phyloP scores from a whole-genome alignment of 1,139 yeast species.

The Schwanniomyces etchellsii region DNA sequence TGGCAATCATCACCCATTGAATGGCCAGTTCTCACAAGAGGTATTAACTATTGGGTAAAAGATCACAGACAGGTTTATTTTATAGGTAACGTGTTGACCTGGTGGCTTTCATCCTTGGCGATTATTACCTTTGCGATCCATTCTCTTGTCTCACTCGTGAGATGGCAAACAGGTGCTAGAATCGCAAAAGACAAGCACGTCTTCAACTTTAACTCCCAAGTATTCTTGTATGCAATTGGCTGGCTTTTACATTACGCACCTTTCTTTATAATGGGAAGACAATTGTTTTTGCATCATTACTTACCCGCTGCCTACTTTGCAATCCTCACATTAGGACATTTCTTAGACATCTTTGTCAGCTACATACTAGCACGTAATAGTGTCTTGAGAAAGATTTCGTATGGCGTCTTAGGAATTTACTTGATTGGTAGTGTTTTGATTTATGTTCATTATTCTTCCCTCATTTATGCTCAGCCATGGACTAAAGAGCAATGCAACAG shows the following conservation, averaged over 20 bases:
- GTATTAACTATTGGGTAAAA: conserved; percentile 90
- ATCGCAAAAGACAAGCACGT: conserved; percentile 50
- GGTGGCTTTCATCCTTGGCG: conserved; percentile 78
- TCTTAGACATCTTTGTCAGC: conserved; percentile 62
- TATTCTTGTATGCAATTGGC: conserved; percentile 65
- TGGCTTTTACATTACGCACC: conserved; percentile 86
- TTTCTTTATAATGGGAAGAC: conserved; percentile 90
- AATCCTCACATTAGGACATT: conserved; percentile 76
- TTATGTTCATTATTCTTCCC: conserved; percentile 62
- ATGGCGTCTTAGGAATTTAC: conserved; percentile 41
- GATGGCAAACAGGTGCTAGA: conserved; percentile 68
- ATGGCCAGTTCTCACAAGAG: conserved; percentile 88
- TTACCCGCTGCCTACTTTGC: conserved; percentile 89
- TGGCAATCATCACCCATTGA: conserved; percentile 85
- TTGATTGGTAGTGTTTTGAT: conserved; percentile 48
- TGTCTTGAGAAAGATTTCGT: conserved; percentile 30
- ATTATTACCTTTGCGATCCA: conserved; percentile 52
- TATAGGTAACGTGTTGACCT: conserved; percentile 82
- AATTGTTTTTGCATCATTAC: conserved; percentile 88
- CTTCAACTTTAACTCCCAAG: conserved; percentile 67
- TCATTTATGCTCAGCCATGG: conserved; percentile 83
- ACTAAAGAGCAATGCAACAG: conserved; percentile 59
- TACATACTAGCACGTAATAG: conserved; percentile 31
- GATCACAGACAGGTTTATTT: conserved; percentile 77
- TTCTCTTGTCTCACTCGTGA: conserved; percentile 49